Conservation (phyloP, 2,329 filamentous ascomycete genomes). For the Rhynchosporium agropyri region DNA sequence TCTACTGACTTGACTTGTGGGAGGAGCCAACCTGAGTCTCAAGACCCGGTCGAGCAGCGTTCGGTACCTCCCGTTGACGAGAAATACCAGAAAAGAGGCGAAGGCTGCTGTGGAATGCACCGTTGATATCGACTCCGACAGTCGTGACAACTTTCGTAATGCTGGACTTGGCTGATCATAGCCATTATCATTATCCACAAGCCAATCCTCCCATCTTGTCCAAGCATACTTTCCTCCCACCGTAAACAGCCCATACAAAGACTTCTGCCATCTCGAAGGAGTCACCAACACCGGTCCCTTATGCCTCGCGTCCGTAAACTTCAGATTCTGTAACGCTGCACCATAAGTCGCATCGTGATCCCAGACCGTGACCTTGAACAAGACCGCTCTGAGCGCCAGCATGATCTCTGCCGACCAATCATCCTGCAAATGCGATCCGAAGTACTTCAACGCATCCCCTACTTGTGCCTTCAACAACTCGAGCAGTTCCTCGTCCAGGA, state of each 20-base stretch:
- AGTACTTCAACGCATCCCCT: conserved; percentile 84
- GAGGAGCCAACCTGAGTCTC: conserved; percentile 81
- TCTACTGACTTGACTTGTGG: conserved; percentile 80
- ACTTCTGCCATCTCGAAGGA: conserved; percentile 82
- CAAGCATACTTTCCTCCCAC: conserved; percentile 88
- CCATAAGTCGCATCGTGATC: conserved; percentile 96
- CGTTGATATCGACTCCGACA: conserved; percentile 71
- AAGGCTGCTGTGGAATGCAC: conserved; percentile 82
- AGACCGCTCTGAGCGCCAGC: conserved; percentile 71
- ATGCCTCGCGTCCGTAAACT: conserved; percentile 81
- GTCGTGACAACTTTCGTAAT: conserved; percentile 61
- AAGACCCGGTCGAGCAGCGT: conserved; percentile 86
- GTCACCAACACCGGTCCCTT: conserved; percentile 63
- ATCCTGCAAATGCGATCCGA: conserved; percentile 76
- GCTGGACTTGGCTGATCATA: conserved; percentile 62
- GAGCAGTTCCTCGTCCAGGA: conserved; percentile 91
- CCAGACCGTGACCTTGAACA: conserved; percentile 97
- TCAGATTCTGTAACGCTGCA: conserved; percentile 86
- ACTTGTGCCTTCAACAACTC: conserved; percentile 85
- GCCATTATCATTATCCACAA: conserved; percentile 75
- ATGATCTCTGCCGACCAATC: conserved; percentile 88
- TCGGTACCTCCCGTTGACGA: conserved; percentile 87
- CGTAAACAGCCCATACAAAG: conserved; percentile 79
- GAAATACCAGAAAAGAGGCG: conserved; percentile 84
- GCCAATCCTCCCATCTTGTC: conserved; percentile 88